Conservation (phyloP, 768 basidiomycete genomes). For the Agrocybe chaxingu region DNA sequence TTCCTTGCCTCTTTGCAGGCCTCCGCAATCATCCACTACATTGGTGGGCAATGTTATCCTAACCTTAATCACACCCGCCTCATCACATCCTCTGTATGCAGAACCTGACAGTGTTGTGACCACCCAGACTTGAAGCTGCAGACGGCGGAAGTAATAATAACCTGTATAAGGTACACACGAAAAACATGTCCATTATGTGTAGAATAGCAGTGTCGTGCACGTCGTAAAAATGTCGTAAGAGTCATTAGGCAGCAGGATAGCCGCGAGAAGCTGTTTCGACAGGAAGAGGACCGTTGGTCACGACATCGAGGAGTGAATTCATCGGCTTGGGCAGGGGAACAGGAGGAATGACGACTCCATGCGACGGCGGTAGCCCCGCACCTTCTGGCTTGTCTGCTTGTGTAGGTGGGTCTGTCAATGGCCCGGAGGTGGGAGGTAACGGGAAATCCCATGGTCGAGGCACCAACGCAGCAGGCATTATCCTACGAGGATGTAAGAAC, state of each 20-base stretch:
- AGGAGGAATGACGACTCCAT: no score
- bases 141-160: no score
- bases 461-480: conserved; percentile 77
- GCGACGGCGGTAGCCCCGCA: no score
- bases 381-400: not conserved
- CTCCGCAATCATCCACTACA: conserved; percentile 38
- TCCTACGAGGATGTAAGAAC: conserved; percentile 35
- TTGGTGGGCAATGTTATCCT: conserved; percentile 31
- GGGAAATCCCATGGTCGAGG: conserved; percentile 82
- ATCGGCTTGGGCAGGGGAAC: no score
- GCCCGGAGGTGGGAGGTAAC: conserved; percentile 18
- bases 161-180: no score
- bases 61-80: not conserved
- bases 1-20: conserved; percentile 29
- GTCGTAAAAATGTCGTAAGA: no score
- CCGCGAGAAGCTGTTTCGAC: no score
- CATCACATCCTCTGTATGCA: conserved; percentile 12
- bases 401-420: not conserved
- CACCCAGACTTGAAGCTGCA: conserved; percentile 22
- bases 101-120: conserved; percentile 42
- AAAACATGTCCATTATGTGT: no score
- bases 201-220: no score
- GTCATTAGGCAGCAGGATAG: no score
- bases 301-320: no score
- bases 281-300: no score